A percentile compares a stretch with the other conserved stretches of the same genome.
phyloP scores from a whole-genome alignment of 106 monocot species.

The Dendrobium catenatum region DNA sequence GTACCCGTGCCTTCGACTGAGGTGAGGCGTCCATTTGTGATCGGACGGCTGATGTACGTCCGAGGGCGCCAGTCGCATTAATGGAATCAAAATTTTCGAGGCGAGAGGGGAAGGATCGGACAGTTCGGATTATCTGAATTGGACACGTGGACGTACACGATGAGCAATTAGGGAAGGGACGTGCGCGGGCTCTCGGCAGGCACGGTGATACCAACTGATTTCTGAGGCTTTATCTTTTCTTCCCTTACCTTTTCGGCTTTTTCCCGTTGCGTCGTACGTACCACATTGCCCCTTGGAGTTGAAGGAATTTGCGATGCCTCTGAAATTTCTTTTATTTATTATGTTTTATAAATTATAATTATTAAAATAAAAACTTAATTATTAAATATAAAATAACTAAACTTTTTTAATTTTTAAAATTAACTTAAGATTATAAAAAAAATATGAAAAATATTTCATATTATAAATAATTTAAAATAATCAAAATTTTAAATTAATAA shows the following conservation, averaged over 20 bases:
- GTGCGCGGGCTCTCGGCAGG: neutral
- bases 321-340: too few relatives aligned
- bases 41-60: neutral
- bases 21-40: slow-evolving; percentile 9
- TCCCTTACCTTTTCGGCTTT: neutral
- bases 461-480: too few relatives aligned
- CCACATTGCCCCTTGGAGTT: neutral
- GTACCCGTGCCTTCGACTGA: neutral
- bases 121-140: neutral
- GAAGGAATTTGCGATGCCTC: neutral
- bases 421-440: too few relatives aligned
- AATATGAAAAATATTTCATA: too few relatives aligned
- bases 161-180: neutral
- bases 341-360: too few relatives aligned
- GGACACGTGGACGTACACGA: slow-evolving; percentile 11
- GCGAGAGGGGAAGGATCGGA: slow-evolving; percentile 9
- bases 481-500: too few relatives aligned
- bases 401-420: too few relatives aligned
- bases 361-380: too few relatives aligned
- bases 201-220: neutral
- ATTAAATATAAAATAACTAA: too few relatives aligned
- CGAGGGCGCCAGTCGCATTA: neutral
- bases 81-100: slow-evolving; percentile 5
- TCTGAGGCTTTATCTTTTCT: neutral
- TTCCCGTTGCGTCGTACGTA: neutral